Conservation (phyloP, 192 early-diverging fungal species). For the Cladochytrium replicatum region DNA sequence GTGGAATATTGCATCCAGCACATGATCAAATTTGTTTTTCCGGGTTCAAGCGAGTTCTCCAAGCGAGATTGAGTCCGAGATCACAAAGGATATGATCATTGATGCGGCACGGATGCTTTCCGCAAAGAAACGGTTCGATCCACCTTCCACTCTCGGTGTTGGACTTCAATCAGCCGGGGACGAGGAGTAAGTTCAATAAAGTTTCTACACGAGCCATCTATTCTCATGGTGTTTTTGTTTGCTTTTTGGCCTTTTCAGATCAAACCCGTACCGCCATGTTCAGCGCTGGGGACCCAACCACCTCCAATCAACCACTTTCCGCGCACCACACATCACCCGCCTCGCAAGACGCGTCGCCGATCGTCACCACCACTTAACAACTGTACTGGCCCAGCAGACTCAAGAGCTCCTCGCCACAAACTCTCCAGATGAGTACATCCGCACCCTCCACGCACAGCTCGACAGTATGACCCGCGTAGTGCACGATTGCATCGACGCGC, state of each 20-base stretch:
- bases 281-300: not conserved
- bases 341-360: slow-evolving; percentile 6
- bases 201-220: not conserved
- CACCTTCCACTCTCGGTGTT: slow-evolving; percentile 14
- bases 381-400: slow-evolving; percentile 17
- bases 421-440: slow-evolving; percentile 16
- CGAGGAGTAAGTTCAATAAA: slow-evolving; percentile 11
- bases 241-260: not conserved
- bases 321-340: slow-evolving; percentile 7
- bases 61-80: slow-evolving; percentile 4
- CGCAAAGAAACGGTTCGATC: slow-evolving; percentile 21
- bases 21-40: not conserved
- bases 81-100: slow-evolving; percentile 12
- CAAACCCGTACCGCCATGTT: not conserved
- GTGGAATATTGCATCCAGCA: not conserved
- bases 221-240: not conserved
- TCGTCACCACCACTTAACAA: slow-evolving; percentile 10
- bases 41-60: not conserved
- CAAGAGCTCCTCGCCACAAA: slow-evolving; percentile 15
- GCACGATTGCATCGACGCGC: slow-evolving; percentile 23
- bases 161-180: slow-evolving; percentile 10
- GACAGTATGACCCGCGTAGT: slow-evolving; percentile 15
- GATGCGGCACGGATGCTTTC: slow-evolving; percentile 15
- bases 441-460: slow-evolving; percentile 17
- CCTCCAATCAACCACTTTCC: slow-evolving; percentile 7